Conservation (phyloP, 805 yeast genomes). For the Yamadazyma paraphyllophila region DNA sequence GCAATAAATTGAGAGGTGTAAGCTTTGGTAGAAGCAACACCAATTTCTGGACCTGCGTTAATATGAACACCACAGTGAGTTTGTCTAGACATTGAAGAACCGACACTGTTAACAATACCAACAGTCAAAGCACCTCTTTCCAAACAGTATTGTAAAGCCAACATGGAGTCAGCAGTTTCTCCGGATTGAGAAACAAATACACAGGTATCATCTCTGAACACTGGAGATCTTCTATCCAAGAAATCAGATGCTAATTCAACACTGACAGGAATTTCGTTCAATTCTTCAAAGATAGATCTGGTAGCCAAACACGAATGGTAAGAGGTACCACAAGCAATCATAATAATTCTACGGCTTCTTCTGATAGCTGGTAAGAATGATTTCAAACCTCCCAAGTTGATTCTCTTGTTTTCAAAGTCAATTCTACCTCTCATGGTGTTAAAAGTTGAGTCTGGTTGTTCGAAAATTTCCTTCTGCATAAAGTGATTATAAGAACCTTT, state of each 20-base stretch:
- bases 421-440: constrained; percentile 99
- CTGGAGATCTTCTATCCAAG: constrained; percentile 93
- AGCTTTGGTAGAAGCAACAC: constrained; percentile 98
- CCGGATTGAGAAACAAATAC: constrained; percentile 98
- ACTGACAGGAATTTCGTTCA: constrained; percentile 90
- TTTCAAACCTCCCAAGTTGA: constrained; percentile 87
- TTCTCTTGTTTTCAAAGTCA: constrained; percentile 75
- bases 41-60: constrained; percentile 99
- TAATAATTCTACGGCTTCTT: constrained; percentile 90
- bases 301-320: constrained; percentile 98
- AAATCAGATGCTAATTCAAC: constrained; percentile 95
- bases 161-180: constrained; percentile 96
- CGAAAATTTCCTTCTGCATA: constrained; percentile 98
- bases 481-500: constrained; percentile 94
- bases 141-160: constrained; percentile 90
- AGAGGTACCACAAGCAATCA: constrained; percentile 99
- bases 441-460: constrained; percentile 97
- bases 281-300: constrained; percentile 92
- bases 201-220: constrained; percentile 96
- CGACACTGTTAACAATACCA: constrained; percentile 96
- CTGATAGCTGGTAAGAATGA: constrained; percentile 83
- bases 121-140: constrained; percentile 97
- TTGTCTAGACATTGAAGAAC: constrained; percentile 93
- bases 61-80: constrained; percentile 99
- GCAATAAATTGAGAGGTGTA: constrained; percentile 98